Base-by-base conservation (phyloP, 2,329 filamentous ascomycete genomes). In the Exophiala alcalophila region DNA sequence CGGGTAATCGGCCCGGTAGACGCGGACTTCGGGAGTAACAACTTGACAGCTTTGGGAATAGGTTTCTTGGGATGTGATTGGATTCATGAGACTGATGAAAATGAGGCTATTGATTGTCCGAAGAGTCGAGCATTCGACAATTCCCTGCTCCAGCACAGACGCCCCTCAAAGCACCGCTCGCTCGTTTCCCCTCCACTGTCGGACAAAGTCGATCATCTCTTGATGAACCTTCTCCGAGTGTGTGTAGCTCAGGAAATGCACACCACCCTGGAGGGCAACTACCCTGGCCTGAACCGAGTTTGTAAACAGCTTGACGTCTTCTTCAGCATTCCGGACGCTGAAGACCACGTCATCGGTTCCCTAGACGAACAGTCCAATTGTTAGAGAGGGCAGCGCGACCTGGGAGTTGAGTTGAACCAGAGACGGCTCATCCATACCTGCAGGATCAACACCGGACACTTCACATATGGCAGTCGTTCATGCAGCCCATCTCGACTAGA, bases 361-460 rank as follows among this genome's bases (percentile, higher is more conserved):
- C 55, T 70, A 57, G 14, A 15, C 4, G 9, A 28, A 15, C 11
- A 24, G 36, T 31, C 24, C 10, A 21, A 9, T 10, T 9, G 19
- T 36, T 12, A 19, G 24, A 14, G 11, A 12, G 19, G n/a, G 15
- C 15, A 19, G 19, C 21, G 23, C 18, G 24, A 7, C 11, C 27
- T 18, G 14, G 16, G 8, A 15, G 19, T 30, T 18, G n/a, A 4
- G 10, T 21, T 20, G 15, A 55, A n/a, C n/a, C n/a, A n/a, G n/a
- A n/a, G n/a, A n/a, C n/a, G n/a, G n/a, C n/a, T n/a, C n/a, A n/a
- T n/a, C n/a, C 60, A 55, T 39, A 63, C 67, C 53, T 72, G 68
- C 45, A 77, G 44, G 73, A 73, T 76, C 32, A 70, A 50, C 2
- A 77, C 72, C 0, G 73, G 74, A 58, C 72, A 75, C 30, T 53